These are phyloP conservation scores for Aspergillus baeticus DNA, from an alignment of 495 filamentous ascomycete species.

Conservation along the genomic window DNA sequence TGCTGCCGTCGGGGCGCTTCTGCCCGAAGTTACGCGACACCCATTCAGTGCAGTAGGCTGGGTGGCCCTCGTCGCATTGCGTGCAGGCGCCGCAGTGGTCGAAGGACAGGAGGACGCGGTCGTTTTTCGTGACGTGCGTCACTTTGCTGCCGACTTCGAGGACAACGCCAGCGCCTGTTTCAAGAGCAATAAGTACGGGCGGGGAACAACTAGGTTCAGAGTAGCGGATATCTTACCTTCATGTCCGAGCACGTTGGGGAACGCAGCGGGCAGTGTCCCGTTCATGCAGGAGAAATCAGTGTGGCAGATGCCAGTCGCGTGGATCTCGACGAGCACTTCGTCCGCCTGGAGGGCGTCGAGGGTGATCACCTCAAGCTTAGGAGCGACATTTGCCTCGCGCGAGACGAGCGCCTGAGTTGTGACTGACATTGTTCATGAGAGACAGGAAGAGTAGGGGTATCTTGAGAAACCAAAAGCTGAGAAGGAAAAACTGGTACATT, in stretches of 20 bases:
- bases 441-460: too few relatives aligned
- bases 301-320: constrained; percentile 42
- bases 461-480: too few relatives aligned
- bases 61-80: constrained; percentile 13
- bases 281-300: constrained; percentile 31
- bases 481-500: too few relatives aligned
- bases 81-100: constrained; percentile 33
- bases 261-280: constrained; percentile 14
- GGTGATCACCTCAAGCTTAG: constrained; percentile 6
- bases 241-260: constrained; percentile 24
- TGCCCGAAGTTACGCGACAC: constrained; percentile 33
- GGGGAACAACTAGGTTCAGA: too few relatives aligned
- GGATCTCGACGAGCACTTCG: constrained; percentile 37
- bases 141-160: constrained; percentile 33
- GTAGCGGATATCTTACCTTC: constrained; percentile 18
- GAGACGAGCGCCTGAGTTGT: constrained; percentile 1
- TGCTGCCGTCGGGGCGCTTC: constrained; percentile 8
- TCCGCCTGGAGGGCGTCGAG: constrained; percentile 15
- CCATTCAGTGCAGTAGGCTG: constrained; percentile 28
- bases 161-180: constrained; percentile 46
- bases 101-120: constrained; percentile 45
- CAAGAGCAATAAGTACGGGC: too few relatives aligned
- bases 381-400: neutral
- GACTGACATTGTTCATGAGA: neutral
- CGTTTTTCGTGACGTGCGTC: constrained; percentile 35